Evolutionary conservation across 2,329 filamentous ascomycete species (phyloP).

Genomic region (Purpureocillium takamizusanense): DNA sequence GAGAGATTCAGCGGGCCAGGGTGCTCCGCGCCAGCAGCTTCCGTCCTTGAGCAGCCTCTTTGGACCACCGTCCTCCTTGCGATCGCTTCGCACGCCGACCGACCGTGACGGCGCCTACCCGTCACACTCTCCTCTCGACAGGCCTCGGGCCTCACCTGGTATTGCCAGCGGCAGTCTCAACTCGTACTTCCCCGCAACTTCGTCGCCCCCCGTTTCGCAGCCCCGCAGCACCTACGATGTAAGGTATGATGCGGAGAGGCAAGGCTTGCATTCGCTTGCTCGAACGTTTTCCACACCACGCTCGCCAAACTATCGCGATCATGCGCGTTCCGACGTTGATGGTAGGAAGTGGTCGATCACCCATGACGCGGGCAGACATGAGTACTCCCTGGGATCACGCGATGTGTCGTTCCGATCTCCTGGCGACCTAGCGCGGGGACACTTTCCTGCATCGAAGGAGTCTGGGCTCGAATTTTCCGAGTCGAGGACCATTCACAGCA

Average conservation of each 20-base stretch:
- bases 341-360: constrained; percentile 29
- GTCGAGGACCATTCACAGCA: constrained; percentile 13
- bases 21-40: constrained; percentile 35
- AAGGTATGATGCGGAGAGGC: constrained; percentile 33
- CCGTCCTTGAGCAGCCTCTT: constrained; percentile 50
- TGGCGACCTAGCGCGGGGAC: constrained; percentile 24
- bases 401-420: constrained; percentile 24
- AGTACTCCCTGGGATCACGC: constrained; percentile 36
- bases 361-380: constrained; percentile 30
- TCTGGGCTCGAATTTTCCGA: constrained; percentile 16
- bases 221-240: constrained; percentile 37
- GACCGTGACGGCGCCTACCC: constrained; percentile 35
- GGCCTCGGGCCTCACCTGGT: constrained; percentile 28
- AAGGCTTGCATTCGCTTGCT: constrained; percentile 14
- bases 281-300: constrained; percentile 32
- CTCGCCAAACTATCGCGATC: constrained; percentile 34
- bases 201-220: constrained; percentile 28
- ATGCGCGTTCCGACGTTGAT: constrained; percentile 23
- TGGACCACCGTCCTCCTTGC: constrained; percentile 34
- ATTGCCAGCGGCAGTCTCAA: constrained; percentile 28
- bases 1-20: constrained; percentile 21
- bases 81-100: constrained; percentile 35
- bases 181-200: constrained; percentile 38
- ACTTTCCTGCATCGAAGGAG: constrained; percentile 27
- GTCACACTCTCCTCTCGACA: constrained; percentile 37